A percentile compares a stretch with the other conserved stretches of the same genome.
Conservation (phyloP, 2,329 filamentous ascomycete genomes). For the Cladosporium sp. region DNA sequence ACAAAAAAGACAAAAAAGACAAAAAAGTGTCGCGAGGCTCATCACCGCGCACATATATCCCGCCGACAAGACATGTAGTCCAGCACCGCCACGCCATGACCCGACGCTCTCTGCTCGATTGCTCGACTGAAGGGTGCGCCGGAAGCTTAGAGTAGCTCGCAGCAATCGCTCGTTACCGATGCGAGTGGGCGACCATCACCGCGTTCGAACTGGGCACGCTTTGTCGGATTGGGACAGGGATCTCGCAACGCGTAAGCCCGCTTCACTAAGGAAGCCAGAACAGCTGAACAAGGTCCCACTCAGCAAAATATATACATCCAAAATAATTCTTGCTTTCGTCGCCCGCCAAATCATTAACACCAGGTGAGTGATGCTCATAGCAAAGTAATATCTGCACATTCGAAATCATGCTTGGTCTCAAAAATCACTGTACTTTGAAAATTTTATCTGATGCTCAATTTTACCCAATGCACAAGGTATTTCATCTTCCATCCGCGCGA, state of each 20-base stretch:
- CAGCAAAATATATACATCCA: not conserved
- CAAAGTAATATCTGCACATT: too few species aligned
- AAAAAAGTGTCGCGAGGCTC: constrained; percentile 33
- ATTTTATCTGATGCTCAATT: too few species aligned
- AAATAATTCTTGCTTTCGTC: not conserved
- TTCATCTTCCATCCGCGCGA: too few species aligned
- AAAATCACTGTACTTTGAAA: too few species aligned
- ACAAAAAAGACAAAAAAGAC: constrained; percentile 31
- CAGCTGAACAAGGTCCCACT: constrained; percentile 21
- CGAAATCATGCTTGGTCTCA: too few species aligned
- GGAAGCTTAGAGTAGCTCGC: constrained; percentile 46
- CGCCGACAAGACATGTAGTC: constrained; percentile 42
- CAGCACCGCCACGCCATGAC: constrained; percentile 50
- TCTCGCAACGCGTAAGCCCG: constrained; percentile 14
- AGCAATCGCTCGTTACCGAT: constrained; percentile 51
- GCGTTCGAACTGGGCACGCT: constrained; percentile 50
- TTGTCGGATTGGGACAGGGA: constrained; percentile 22
- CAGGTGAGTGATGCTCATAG: too few species aligned
- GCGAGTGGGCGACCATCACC: constrained; percentile 49
- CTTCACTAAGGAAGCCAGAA: constrained; percentile 29
- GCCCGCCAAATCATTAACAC: too few species aligned
- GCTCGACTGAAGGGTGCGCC: constrained; percentile 52
- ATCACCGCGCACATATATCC: constrained; percentile 26
- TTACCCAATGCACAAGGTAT: too few species aligned
- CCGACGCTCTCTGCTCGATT: constrained; percentile 53